Base-by-base conservation (phyloP, 163 green algal genomes). In the Chloromonas sp. region DNA sequence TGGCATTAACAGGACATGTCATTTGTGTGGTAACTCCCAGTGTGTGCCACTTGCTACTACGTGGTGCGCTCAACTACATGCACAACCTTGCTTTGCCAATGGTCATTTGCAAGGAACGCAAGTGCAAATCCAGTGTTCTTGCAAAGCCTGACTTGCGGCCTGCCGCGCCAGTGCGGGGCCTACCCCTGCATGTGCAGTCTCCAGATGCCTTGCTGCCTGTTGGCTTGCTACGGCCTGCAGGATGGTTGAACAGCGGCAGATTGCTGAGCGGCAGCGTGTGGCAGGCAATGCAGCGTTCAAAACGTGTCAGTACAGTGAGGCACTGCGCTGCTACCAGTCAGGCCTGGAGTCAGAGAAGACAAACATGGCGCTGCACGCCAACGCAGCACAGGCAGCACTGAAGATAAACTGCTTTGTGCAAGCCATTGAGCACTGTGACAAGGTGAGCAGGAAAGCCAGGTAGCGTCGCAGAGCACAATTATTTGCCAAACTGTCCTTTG, bases 351-450 rank as follows among this genome's bases (percentile, higher is more conserved):
- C 79, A 57, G 87, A 97, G 85, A 91, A 89, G 57, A 92, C 92
- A 84, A 94, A 92, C 87, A 91, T 95, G 89, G 87, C 91, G 3
- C 87, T 97, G 84, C 93, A 97, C 80, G 91, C 90, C 70, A 97
- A 97, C 78, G 93, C 94, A n/a, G 93, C 94, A 14, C 89, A 93
- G 87, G 92, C 92, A 2, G 88, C 89, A 36, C 84, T 97, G n/a
- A 95, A 95, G 80, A 91, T 94, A 2, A 88, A 85, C 58, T 96
- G 91, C 90, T 93, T 92, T 87, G 91, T 94, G 80, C 92, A 96
- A 86, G 91, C 93, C 8, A 92, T 96, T 70, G 92, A 96, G 84
- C 94, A 97, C 84, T 95, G 90, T 84, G 90, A 96, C 87, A 95
- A 95, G 92, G 93, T 94, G 81, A 5, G 85, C 14, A 36, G 36